Evolutionary conservation across 148 eudicot species (phyloP).

Genomic region (Nyssa sinensis): DNA sequence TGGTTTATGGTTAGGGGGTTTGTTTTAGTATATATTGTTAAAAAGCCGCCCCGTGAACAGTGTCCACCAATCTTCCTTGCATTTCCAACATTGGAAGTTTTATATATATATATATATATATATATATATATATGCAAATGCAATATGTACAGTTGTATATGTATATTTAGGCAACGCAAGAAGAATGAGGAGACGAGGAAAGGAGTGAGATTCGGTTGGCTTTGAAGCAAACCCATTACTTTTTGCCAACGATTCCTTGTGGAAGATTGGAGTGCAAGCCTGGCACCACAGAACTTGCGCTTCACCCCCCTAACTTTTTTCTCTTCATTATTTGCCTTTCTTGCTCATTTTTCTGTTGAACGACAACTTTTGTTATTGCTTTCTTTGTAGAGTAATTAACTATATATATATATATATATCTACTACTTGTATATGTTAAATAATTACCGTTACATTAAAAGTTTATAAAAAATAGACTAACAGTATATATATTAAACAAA

Average conservation of each 20-base stretch:
- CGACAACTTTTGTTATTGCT: too few relatives aligned
- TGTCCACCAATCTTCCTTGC: slow-evolving; percentile 21
- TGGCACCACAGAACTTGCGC: slow-evolving; percentile 64
- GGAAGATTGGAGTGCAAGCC: slow-evolving; percentile 80
- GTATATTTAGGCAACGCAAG: neutral
- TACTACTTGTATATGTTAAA: too few relatives aligned
- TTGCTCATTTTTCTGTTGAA: neutral
- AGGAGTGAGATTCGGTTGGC: slow-evolving; percentile 59
- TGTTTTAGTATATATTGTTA: neutral
- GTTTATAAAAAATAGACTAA: too few relatives aligned
- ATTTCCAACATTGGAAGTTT: slow-evolving; percentile 14
- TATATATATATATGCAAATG: slow-evolving; percentile 17
- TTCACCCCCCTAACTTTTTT: slow-evolving; percentile 10
- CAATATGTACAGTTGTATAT: neutral
- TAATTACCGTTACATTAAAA: too few relatives aligned
- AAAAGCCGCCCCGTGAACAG: slow-evolving; percentile 23
- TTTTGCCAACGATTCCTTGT: slow-evolving; percentile 52
- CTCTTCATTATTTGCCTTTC: slow-evolving; percentile 9
- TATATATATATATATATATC: too few relatives aligned
- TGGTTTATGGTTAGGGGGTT: neutral
- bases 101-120: slow-evolving; percentile 1
- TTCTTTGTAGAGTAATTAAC: neutral
- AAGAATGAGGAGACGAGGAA: neutral
- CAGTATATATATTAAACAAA: too few relatives aligned
- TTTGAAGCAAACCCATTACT: slow-evolving; percentile 71